These are phyloP conservation scores for Pneumocystis jirovecii DNA, from an alignment of 1,139 yeast genomes.

Conservation along the genomic window DNA sequence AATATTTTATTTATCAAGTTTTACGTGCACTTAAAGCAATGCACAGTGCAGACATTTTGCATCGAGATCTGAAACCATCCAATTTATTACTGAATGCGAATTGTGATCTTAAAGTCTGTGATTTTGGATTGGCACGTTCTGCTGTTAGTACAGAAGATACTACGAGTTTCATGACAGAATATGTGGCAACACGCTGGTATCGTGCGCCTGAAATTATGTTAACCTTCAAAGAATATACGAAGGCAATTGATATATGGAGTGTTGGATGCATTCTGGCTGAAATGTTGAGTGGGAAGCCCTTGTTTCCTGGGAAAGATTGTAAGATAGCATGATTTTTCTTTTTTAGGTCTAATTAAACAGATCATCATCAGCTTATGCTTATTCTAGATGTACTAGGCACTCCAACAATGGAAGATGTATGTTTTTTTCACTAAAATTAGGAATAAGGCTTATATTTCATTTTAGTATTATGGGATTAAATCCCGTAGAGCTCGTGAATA, in stretches of 20 bases:
- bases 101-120: slow-evolving; percentile 88
- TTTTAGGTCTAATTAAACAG: neutral
- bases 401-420: slow-evolving; percentile 57
- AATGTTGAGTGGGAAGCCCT: slow-evolving; percentile 70
- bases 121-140: slow-evolving; percentile 79
- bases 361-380: slow-evolving; percentile 66
- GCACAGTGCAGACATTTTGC: slow-evolving; percentile 83
- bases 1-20: slow-evolving; percentile 82
- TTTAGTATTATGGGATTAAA: slow-evolving; percentile 51
- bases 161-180: slow-evolving; percentile 77
- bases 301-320: slow-evolving; percentile 90
- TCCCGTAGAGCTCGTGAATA: slow-evolving; percentile 78
- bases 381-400: slow-evolving; percentile 85
- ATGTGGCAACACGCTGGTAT: slow-evolving; percentile 96
- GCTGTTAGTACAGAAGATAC: slow-evolving; percentile 41
- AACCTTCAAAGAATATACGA: slow-evolving; percentile 81
- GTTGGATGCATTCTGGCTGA: slow-evolving; percentile 94
- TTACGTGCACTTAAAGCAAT: slow-evolving; percentile 77
- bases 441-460: neutral
- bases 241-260: slow-evolving; percentile 94
- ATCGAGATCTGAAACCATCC: slow-evolving; percentile 84
- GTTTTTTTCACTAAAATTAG: neutral
- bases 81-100: slow-evolving; percentile 75
- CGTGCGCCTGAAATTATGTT: slow-evolving; percentile 96
- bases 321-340: neutral